phyloP scores from a whole-genome alignment of 768 basidiomycete species.

The Lyophyllum atratum region DNA sequence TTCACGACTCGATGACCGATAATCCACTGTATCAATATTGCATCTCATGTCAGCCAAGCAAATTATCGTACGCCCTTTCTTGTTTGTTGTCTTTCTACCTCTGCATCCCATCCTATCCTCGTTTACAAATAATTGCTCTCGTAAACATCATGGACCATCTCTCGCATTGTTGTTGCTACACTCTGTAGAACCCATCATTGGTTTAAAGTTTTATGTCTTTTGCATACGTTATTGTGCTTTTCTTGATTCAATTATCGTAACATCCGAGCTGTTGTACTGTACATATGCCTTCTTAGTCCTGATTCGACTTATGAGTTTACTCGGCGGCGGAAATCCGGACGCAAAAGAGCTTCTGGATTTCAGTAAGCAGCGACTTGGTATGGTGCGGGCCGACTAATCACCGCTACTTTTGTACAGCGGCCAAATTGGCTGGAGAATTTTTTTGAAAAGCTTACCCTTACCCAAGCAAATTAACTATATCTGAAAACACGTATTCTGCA shows the following conservation, averaged over 20 bases:
- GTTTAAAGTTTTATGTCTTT: background rate
- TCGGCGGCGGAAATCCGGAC: no score
- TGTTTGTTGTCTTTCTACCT: background rate
- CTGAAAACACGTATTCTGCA: no score
- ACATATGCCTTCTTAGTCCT: no score
- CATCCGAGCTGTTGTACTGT: background rate
- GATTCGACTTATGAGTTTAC: no score
- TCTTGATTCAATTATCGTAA: background rate
- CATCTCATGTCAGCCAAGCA: constrained; percentile 1
- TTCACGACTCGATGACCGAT: background rate
- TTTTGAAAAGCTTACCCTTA: no score
- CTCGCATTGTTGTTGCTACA: background rate
- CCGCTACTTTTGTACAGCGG: no score
- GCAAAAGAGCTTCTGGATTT: no score
- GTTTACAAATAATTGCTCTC: constrained; percentile 2
- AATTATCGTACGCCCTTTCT: background rate
- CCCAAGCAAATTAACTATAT: no score
- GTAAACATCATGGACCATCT: background rate
- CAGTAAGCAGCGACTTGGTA: background rate
- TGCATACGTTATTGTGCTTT: background rate
- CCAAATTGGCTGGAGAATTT: no score
- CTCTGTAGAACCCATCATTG: background rate
- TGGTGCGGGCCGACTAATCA: no score
- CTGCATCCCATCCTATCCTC: background rate
- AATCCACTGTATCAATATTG: constrained; percentile 9